Conservation (phyloP, 305 asterid genomes). For the Nicotiana rustica region DNA sequence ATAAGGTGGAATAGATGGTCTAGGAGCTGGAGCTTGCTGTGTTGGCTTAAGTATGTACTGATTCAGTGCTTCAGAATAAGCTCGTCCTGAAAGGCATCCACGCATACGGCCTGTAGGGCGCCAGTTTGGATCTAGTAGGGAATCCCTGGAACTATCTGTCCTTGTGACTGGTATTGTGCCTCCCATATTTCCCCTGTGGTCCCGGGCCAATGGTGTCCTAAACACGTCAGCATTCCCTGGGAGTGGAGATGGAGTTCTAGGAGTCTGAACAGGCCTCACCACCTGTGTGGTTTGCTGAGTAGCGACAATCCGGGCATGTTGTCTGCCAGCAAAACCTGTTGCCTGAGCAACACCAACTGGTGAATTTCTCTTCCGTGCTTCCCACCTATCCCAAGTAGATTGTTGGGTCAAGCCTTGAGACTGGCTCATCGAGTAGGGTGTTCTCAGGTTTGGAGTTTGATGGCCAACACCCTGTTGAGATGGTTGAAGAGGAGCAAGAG, state of each 20-base stretch:
- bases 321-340: slow-evolving; percentile 41
- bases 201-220: slow-evolving; percentile 42
- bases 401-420: slow-evolving; percentile 44
- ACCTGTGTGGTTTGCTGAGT: slow-evolving; percentile 40
- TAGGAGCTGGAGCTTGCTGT: slow-evolving; percentile 61
- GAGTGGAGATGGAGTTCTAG: slow-evolving; percentile 38
- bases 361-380: slow-evolving; percentile 34
- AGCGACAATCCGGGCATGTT: slow-evolving; percentile 40
- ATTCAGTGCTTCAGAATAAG: slow-evolving; percentile 61
- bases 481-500: slow-evolving; percentile 25
- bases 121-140: slow-evolving; percentile 63
- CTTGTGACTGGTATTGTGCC: slow-evolving; percentile 39
- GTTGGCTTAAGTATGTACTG: slow-evolving; percentile 54
- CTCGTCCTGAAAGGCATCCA: slow-evolving; percentile 84
- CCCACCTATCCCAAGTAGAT: slow-evolving; percentile 38
- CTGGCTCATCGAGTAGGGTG: slow-evolving; percentile 42
- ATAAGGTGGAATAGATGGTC: slow-evolving; percentile 46
- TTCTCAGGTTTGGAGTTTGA: slow-evolving; percentile 24
- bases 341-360: slow-evolving; percentile 41
- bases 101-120: slow-evolving; percentile 89
- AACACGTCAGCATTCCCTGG: slow-evolving; percentile 44
- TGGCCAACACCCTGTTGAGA: slow-evolving; percentile 31
- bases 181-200: slow-evolving; percentile 46
- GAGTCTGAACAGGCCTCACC: slow-evolving; percentile 31
- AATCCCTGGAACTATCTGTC: slow-evolving; percentile 37